A percentile compares a stretch with the other conserved stretches of the same genome.
These are phyloP conservation scores for Neurospora tetrasperma DNA, from an alignment of 495 filamentous ascomycete genomes.

Conservation along the genomic window DNA sequence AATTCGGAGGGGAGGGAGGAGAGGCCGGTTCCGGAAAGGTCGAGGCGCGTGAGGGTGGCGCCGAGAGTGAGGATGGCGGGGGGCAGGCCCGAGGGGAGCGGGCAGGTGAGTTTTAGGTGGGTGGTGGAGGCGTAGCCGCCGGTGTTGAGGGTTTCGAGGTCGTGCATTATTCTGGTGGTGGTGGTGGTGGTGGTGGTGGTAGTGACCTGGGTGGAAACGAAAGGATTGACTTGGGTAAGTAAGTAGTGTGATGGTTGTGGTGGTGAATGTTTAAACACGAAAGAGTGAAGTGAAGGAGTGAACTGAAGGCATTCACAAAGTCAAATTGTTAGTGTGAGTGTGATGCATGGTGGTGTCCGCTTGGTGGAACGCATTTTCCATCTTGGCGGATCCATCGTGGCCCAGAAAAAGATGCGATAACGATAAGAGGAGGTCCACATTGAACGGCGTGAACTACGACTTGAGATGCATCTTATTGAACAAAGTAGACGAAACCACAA, in stretches of 20 bases:
- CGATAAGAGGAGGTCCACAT: background rate
- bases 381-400: background rate
- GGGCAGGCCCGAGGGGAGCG: constrained; percentile 20
- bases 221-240: background rate
- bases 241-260: background rate
- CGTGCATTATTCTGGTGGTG: constrained; percentile 13
- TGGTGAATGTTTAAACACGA: background rate
- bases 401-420: background rate
- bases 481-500: background rate
- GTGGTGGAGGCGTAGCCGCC: constrained; percentile 23
- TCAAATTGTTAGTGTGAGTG: background rate
- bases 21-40: constrained; percentile 35
- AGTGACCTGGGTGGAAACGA: too few relatives aligned
- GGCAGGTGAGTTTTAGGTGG: constrained; percentile 27
- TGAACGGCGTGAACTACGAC: background rate
- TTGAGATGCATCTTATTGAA: too few relatives aligned
- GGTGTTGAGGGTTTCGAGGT: constrained; percentile 16
- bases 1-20: constrained; percentile 30
- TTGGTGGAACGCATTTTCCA: background rate
- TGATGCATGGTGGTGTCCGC: background rate
- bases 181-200: too few relatives aligned
- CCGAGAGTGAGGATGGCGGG: constrained; percentile 29
- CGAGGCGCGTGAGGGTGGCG: constrained; percentile 31
- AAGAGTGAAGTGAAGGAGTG: background rate
- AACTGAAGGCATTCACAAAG: background rate